A percentile compares a stretch with the other conserved stretches of the same genome.
These are phyloP conservation scores for Aspergillus floridensis DNA, from an alignment of 2,329 filamentous ascomycete genomes.

Conservation along the genomic window DNA sequence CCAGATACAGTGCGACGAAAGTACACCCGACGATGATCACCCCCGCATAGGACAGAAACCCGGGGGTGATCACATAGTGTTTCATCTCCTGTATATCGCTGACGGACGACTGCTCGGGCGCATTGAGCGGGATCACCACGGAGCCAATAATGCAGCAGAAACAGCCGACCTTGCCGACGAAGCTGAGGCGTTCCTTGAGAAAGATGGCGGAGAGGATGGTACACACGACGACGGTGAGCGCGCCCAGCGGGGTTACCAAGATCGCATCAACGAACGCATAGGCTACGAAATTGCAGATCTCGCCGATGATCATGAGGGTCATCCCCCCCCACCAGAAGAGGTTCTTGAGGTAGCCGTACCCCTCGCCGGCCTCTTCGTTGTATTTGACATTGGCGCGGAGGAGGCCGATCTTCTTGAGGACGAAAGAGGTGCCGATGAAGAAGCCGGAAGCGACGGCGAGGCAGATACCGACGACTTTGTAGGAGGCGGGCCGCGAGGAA, in stretches of 20 bases:
- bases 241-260: conserved; percentile 86
- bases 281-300: conserved; percentile 95
- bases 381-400: conserved; percentile 94
- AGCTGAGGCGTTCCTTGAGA: conserved; percentile 88
- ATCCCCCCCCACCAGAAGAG: conserved; percentile 93
- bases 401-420: conserved; percentile 89
- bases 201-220: conserved; percentile 91
- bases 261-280: conserved; percentile 98
- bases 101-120: conserved; percentile 80
- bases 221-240: conserved; percentile 86
- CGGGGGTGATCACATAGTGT: conserved; percentile 77
- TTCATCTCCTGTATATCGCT: conserved; percentile 90
- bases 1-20: conserved; percentile 75
- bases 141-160: conserved; percentile 93
- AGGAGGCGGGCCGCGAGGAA: conserved; percentile 55
- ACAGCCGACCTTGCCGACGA: conserved; percentile 93
- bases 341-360: conserved; percentile 96
- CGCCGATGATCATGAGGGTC: conserved; percentile 93
- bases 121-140: conserved; percentile 91
- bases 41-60: conserved; percentile 81
- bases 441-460: conserved; percentile 82
- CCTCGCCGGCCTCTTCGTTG: conserved; percentile 90
- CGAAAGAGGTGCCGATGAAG: conserved; percentile 94
- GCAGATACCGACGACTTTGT: conserved; percentile 82
- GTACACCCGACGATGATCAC: conserved; percentile 72